phyloP scores from a whole-genome alignment of 768 basidiomycete species.

The Leccinum aurantiacum region DNA sequence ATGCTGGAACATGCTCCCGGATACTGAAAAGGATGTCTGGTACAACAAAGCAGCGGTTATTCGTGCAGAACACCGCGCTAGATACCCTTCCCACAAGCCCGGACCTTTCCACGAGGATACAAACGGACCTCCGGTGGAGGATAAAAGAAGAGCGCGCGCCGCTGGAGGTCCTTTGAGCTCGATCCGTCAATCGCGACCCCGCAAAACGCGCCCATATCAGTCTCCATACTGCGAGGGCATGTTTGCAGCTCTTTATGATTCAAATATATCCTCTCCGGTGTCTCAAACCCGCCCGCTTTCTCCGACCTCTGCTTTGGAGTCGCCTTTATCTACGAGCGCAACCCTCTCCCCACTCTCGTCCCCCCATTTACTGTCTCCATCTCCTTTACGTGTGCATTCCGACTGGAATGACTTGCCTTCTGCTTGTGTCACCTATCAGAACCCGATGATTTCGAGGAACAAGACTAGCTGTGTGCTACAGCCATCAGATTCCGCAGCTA shows the following conservation, averaged over 20 bases:
- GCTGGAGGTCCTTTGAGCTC: slow-evolving; percentile 35
- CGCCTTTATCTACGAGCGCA: slow-evolving; percentile 7
- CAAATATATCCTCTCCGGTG: slow-evolving; percentile 4
- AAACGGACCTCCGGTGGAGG: slow-evolving; percentile 3
- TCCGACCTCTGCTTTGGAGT: background rate
- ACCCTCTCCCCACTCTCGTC: slow-evolving; percentile 18
- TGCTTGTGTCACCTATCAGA: slow-evolving; percentile 14
- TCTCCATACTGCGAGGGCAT: slow-evolving; percentile 14
- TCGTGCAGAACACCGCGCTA: slow-evolving; percentile 29
- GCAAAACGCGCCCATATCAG: slow-evolving; percentile 20
- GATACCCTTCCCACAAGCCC: slow-evolving; percentile 32
- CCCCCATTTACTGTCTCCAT: slow-evolving; percentile 17
- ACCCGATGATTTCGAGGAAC: slow-evolving; percentile 6
- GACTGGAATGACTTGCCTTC: background rate
- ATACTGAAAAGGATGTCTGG: slow-evolving; percentile 39
- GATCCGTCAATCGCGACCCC: slow-evolving; percentile 26
- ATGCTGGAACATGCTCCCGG: slow-evolving; percentile 48
- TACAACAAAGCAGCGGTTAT: slow-evolving; percentile 28
- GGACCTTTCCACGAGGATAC: slow-evolving; percentile 21
- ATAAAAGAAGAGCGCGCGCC: slow-evolving; percentile 37
- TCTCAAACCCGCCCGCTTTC: slow-evolving; percentile 3
- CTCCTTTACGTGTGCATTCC: slow-evolving; percentile 9
- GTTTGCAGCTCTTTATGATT: slow-evolving; percentile 12
- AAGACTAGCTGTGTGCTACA: slow-evolving; percentile 16
- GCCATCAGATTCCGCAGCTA: slow-evolving; percentile 21